A percentile compares a stretch with the other conserved stretches of the same genome.
phyloP scores from a whole-genome alignment of 192 early-diverging fungal genomes.

The Podila minutissima region DNA sequence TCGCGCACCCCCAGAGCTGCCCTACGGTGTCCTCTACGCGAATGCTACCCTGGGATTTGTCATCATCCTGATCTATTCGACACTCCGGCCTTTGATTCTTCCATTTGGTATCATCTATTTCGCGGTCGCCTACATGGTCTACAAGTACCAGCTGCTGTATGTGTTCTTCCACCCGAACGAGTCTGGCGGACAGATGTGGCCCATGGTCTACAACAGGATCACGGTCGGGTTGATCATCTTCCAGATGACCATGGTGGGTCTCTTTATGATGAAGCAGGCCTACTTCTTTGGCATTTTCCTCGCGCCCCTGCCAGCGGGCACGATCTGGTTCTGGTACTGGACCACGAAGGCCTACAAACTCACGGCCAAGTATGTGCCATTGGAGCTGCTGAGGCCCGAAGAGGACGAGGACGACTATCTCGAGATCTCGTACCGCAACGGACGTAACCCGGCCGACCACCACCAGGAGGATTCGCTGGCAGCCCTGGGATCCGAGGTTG shows the following conservation, averaged over 20 bases:
- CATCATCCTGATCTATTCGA: slow-evolving; percentile 79
- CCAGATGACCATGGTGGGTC: slow-evolving; percentile 71
- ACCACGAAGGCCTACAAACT: slow-evolving; percentile 56
- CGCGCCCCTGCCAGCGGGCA: slow-evolving; percentile 59
- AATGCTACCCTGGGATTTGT: slow-evolving; percentile 77
- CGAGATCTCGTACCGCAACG: slow-evolving; percentile 1
- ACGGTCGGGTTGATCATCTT: slow-evolving; percentile 72
- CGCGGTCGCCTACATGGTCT: slow-evolving; percentile 69
- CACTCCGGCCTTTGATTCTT: slow-evolving; percentile 75
- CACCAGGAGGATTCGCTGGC: background rate
- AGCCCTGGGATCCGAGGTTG: background rate
- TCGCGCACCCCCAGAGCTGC: slow-evolving; percentile 71
- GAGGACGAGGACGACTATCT: slow-evolving; percentile 1
- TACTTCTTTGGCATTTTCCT: slow-evolving; percentile 58
- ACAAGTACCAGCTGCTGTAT: slow-evolving; percentile 84
- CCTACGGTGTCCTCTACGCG: slow-evolving; percentile 78
- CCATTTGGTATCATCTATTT: slow-evolving; percentile 78
- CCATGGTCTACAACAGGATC: slow-evolving; percentile 74
- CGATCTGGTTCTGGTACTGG: slow-evolving; percentile 54
- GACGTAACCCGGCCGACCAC: background rate
- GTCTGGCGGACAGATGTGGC: slow-evolving; percentile 77
- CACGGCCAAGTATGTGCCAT: slow-evolving; percentile 58
- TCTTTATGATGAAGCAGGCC: slow-evolving; percentile 67
- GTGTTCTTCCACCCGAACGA: slow-evolving; percentile 84
- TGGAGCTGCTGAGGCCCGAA: slow-evolving; percentile 47